phyloP scores from a whole-genome alignment of 345 rosid species.

The Arabidopsis thaliana region TAIR10.1 NC_003070.9:5296001-5296500 shows the following conservation, averaged over 20 bases:
- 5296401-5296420: conserved; percentile 66
- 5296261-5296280: conserved; percentile 24
- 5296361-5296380: conserved; percentile 20
- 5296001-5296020: conserved; percentile 16
- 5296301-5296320: conserved; percentile 29
- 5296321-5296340: not conserved
- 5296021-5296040: conserved; percentile 5
- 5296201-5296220: conserved; percentile 24
- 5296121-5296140: too few relatives aligned
- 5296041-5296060: conserved; percentile 24
- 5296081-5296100: not conserved
- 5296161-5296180: too few relatives aligned
- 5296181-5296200: conserved; percentile 14
- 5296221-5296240: conserved; percentile 29
- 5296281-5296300: not conserved
- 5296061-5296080: conserved; percentile 14
- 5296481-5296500: conserved; percentile 83
- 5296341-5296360: conserved; percentile 23
- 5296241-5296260: conserved; percentile 35
- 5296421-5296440: conserved; percentile 56
- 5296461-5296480: conserved; percentile 72
- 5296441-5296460: conserved; percentile 48
- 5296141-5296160: too few relatives aligned
- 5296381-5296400: not conserved
- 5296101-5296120: not conserved